Percentiles rank a stretch among this genome's conserved stretches.
These are phyloP conservation scores for Golubevia pallescens DNA, from an alignment of 1,284 basidiomycete species.

Conservation along the genomic window DNA sequence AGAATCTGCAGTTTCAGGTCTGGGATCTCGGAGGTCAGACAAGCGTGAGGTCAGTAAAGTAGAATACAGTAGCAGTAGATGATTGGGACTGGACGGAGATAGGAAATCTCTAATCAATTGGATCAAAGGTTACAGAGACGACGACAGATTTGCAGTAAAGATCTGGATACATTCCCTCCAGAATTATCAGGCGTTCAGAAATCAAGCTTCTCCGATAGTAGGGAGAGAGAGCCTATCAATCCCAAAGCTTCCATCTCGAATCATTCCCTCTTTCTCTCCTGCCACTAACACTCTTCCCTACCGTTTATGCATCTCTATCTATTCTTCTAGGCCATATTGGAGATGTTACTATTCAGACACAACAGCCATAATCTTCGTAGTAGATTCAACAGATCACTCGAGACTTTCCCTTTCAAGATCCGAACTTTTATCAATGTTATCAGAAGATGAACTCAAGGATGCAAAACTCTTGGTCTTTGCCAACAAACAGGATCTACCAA, in stretches of 20 bases:
- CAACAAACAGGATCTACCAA: constrained; percentile 59
- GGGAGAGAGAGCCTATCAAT: not conserved
- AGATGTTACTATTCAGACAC: constrained; percentile 62
- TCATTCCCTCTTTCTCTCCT: not conserved
- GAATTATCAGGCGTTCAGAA: too few species aligned
- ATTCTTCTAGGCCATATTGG: constrained; percentile 49
- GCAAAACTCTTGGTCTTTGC: constrained; percentile 59
- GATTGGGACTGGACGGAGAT: too few species aligned
- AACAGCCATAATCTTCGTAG: constrained; percentile 57
- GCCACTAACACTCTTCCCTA: not conserved
- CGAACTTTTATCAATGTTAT: constrained; percentile 53
- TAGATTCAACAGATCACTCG: constrained; percentile 51
- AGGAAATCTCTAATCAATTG: too few species aligned
- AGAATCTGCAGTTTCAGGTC: constrained; percentile 61
- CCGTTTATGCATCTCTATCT: not conserved
- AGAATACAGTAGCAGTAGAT: not conserved
- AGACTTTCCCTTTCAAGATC: constrained; percentile 43
- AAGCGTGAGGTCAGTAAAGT: constrained; percentile 37
- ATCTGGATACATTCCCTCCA: not conserved
- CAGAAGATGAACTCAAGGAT: constrained; percentile 55
- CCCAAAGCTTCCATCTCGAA: not conserved
- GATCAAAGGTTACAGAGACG: too few species aligned
- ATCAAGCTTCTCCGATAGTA: too few species aligned
- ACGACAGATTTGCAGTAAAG: not conserved
- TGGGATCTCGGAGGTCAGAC: constrained; percentile 62